A percentile compares a stretch with the other conserved stretches of the same genome.
These are phyloP conservation scores for Hysterium pulicare DNA, from an alignment of 2,329 filamentous ascomycete genomes.

Conservation along the genomic window DNA sequence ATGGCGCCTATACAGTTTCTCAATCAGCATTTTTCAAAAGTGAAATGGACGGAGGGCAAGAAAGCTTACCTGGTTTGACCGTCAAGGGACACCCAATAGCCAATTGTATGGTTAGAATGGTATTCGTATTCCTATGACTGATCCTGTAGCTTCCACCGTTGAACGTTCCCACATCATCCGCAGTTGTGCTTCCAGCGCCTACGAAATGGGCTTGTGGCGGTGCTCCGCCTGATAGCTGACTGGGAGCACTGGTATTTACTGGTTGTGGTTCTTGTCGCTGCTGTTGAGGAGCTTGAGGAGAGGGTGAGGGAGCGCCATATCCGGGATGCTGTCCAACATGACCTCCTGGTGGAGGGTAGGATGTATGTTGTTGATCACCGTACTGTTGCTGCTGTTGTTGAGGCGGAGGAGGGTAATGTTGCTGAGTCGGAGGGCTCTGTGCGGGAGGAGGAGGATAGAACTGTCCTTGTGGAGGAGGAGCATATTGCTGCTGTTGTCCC, in stretches of 20 bases:
- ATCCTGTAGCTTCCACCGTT: conserved; percentile 94
- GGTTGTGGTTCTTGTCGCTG: conserved; percentile 30
- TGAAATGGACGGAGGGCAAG: no score
- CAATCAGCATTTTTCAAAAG: conserved; percentile 1
- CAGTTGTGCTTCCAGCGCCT: conserved; percentile 58
- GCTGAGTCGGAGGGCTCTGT: conserved; percentile 25
- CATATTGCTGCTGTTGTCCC: conserved; percentile 36
- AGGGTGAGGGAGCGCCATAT: conserved; percentile 30
- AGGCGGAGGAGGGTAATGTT: conserved; percentile 32
- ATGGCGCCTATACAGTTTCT: conserved; percentile 73
- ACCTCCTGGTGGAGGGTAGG: conserved; percentile 27
- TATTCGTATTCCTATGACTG: conserved; percentile 87
- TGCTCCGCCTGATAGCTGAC: conserved; percentile 35
- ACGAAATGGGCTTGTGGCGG: conserved; percentile 56
- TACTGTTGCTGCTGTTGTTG: conserved; percentile 13
- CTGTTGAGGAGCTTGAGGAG: conserved; percentile 29
- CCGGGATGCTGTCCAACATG: conserved; percentile 14
- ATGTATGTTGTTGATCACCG: conserved; percentile 20
- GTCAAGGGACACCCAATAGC: conserved; percentile 82
- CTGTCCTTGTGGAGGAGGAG: conserved; percentile 33
- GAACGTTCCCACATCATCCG: conserved; percentile 92
- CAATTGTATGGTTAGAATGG: conserved; percentile 81
- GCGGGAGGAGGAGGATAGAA: conserved; percentile 34
- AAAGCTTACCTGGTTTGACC: conserved; percentile 66
- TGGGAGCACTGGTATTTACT: conserved; percentile 26